Percentiles rank a stretch among this genome's conserved stretches.
Evolutionary conservation across 2,329 filamentous ascomycete species (phyloP).

Genomic region (Spiromastix sp.): DNA sequence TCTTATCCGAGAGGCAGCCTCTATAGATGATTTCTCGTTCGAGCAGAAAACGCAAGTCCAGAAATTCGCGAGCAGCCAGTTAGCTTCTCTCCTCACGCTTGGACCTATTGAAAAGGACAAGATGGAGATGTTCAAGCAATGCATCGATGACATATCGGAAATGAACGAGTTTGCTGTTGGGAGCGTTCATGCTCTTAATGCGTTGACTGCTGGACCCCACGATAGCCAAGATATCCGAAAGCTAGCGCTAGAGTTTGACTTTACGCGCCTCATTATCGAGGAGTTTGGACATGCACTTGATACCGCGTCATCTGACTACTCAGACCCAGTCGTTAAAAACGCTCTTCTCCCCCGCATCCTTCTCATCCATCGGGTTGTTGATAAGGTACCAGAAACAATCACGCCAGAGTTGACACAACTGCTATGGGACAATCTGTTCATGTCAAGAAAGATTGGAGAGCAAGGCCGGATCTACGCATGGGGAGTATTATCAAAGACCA

Average conservation of each 20-base stretch:
- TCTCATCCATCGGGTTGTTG: conserved; percentile 50
- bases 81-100: conserved; percentile 49
- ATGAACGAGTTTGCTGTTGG: conserved; percentile 58
- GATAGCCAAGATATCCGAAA: conserved; percentile 43
- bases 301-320: conserved; percentile 32
- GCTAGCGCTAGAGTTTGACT: conserved; percentile 51
- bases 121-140: conserved; percentile 53
- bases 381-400: conserved; percentile 52
- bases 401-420: conserved; percentile 49
- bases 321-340: conserved; percentile 28
- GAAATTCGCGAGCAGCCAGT: conserved; percentile 49
- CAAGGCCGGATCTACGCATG: conserved; percentile 59
- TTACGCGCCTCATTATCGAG: conserved; percentile 52
- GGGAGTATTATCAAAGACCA: conserved; percentile 48
- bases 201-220: conserved; percentile 30
- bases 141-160: conserved; percentile 56
- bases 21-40: conserved; percentile 42
- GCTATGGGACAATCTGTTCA: conserved; percentile 66
- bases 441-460: conserved; percentile 47
- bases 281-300: conserved; percentile 51
- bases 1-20: conserved; percentile 61
- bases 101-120: conserved; percentile 49
- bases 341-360: conserved; percentile 45
- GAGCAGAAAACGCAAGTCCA: conserved; percentile 54
- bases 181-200: conserved; percentile 57